Evolutionary conservation across 2,329 filamentous ascomycete genomes (phyloP), one percentile per base, ranked within the genome.

Genomic region (Fusarium sp.): DNA sequence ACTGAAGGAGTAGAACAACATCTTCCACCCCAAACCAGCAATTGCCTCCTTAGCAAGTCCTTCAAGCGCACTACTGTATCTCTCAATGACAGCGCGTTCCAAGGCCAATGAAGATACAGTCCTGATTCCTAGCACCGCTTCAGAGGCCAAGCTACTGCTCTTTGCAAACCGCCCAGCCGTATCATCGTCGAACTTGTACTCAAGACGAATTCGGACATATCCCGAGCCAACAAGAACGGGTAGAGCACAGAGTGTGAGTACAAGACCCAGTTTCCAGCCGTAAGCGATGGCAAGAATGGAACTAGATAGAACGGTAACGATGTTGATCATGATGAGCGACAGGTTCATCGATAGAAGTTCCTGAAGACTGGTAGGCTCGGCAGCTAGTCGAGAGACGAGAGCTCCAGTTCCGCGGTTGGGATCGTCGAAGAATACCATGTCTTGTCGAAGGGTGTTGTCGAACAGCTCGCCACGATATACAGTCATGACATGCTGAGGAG

Each of bases 391-490:
- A 1, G 81, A 81, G 1, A 82, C 82, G 5, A 85, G 78, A 1
- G 83, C 79, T 1, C 83, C 83, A 4, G 83, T 82, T 47, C 78
- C 78, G 41, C 84, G 82, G 10, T 79, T 76, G 0, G 80, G 77
- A 14, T 79, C 65, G 70, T 85, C 83, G 65, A 85, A 85, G 74
- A 85, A 86, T 16, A 81, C 70, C 78, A 90, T 87, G 66, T 89
- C 86, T 74, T 90, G 88, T 26, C 85, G 82, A 11, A 91, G 81
- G 3, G 88, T 85, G 54, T 85, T 87, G 51, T 84, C 81, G 61
- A 91, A 84, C n/a, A 84, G 75, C 51, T 85, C 82, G 14, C 73
- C 67, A 5, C 83, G 82, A 41, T 83, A 84, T 13, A 74, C 71
- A 18, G 73, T 78, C 74, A 82, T 81, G 31, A 82, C 67, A 30